These are phyloP conservation scores for Sarcomyxa edulis DNA, from an alignment of 768 basidiomycete genomes.

Conservation along the genomic window DNA sequence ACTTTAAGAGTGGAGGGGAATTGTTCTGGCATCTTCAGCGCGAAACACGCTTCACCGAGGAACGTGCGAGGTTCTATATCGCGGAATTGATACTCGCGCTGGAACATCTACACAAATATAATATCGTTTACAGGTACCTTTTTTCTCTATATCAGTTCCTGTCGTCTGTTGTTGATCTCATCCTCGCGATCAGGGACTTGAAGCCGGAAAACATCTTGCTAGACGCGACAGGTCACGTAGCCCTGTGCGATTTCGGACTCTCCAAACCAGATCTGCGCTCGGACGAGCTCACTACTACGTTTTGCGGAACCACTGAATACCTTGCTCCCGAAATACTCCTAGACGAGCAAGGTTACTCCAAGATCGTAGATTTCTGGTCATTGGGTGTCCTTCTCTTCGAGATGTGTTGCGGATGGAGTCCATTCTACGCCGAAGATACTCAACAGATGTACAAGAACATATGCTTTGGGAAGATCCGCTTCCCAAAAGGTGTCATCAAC, in stretches of 20 bases:
- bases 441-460: slow-evolving; percentile 99
- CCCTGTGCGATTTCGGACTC: slow-evolving; percentile 96
- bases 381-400: slow-evolving; percentile 95
- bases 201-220: slow-evolving; percentile 99
- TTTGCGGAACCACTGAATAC: slow-evolving; percentile 98
- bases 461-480: slow-evolving; percentile 98
- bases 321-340: slow-evolving; percentile 98
- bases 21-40: slow-evolving; percentile 98
- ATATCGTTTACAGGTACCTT: slow-evolving; percentile 81
- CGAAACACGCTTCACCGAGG: slow-evolving; percentile 91
- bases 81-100: slow-evolving; percentile 93
- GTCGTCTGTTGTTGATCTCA: not conserved
- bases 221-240: slow-evolving; percentile 97
- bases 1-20: slow-evolving; percentile 98
- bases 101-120: slow-evolving; percentile 96
- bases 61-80: slow-evolving; percentile 92
- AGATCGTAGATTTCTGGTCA: slow-evolving; percentile 98
- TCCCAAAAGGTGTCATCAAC: slow-evolving; percentile 93
- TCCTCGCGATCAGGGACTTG: slow-evolving; percentile 56
- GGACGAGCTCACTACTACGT: slow-evolving; percentile 97
- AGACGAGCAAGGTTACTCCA: slow-evolving; percentile 97
- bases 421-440: slow-evolving; percentile 98
- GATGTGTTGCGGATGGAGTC: slow-evolving; percentile 99
- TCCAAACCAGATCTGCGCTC: slow-evolving; percentile 93
- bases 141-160: slow-evolving; percentile 3